Evolutionary conservation across 352 stramenopile species (phyloP), one percentile per base, ranked within the genome.

Genomic region (Phytopythium helicoides): DNA sequence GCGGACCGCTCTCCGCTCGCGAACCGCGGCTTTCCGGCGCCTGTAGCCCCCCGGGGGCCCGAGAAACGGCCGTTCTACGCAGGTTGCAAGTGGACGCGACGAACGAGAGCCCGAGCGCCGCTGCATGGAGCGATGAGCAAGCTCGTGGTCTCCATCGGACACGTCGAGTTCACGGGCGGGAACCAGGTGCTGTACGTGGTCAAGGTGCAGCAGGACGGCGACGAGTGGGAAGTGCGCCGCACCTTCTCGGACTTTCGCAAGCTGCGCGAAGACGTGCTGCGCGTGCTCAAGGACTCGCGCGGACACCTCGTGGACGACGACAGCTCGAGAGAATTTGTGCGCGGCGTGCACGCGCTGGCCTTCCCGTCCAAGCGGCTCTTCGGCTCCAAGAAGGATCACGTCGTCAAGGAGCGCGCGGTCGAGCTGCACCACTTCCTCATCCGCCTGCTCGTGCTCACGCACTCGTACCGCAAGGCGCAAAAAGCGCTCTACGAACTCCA

Each of bases 401-500:
- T 91, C 16, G 71, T 91, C 46, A 88, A 87, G 61, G 74, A 83
- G 34, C 77, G 81, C 45, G 81, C 81, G 0, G 70, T 83, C 4
- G 74, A 87, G 66, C 75, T 91, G 14, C 78, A 91, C 46, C 74
- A 77, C 25, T 91, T 91, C 52, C 66, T 91, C 56, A 87, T 87
- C 52, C 79, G 77, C 47, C 64, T 91, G 28, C 63, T 91, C 14
- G 65, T 85, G 31, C 70, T 87, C 52, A 89, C 78, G 38, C 76
- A 91, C 64, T 81, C 68, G 63, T 91, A 86, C 58, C 67, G 77
- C 22, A 91, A 91, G 60, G 74, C 71, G 18, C 81, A 91, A 49
- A 87, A 89, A 46, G 47, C 70, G 33, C 69, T 81, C 9, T 78
- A 82, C 23, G 72, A 87, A 23, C 55, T 66, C 33, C 55, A n/a